These are phyloP conservation scores for Sclerotiophoma versabilis DNA, from an alignment of 2,329 filamentous ascomycete genomes.

Conservation along the genomic window DNA sequence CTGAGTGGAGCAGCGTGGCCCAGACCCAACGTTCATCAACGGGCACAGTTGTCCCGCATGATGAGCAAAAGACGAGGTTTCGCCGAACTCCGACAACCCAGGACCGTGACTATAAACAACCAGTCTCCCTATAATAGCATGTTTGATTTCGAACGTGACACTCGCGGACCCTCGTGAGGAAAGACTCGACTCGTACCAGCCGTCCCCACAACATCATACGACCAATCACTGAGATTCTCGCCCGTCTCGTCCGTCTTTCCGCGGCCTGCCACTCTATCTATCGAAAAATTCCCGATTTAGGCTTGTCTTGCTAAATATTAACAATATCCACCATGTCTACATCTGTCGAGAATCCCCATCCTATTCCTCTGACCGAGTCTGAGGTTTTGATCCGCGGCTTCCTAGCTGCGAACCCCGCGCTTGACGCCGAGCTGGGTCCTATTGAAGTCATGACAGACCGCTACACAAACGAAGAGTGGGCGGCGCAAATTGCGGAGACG, in stretches of 20 bases:
- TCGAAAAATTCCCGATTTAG: conserved; percentile 14
- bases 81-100: conserved; percentile 41
- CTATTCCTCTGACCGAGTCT: conserved; percentile 42
- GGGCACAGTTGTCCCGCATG: conserved; percentile 31
- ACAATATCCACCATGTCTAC: conserved; percentile 23
- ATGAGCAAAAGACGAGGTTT: conserved; percentile 35
- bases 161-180: conserved; percentile 5
- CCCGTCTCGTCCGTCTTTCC: conserved; percentile 10
- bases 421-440: conserved; percentile 37
- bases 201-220: conserved; percentile 19
- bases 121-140: conserved; percentile 1
- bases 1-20: conserved; percentile 27
- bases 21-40: conserved; percentile 28
- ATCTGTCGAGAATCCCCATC: conserved; percentile 26
- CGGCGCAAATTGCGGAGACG: conserved; percentile 49
- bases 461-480: conserved; percentile 57
- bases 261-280: conserved; percentile 13
- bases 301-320: conserved; percentile 11
- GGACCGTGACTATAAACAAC: conserved; percentile 28
- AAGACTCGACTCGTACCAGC: conserved; percentile 12
- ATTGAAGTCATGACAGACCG: conserved; percentile 50
- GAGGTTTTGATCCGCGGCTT: conserved; percentile 43
- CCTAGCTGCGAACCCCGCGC: conserved; percentile 42
- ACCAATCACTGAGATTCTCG: conserved; percentile 7
- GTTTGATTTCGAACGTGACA: not conserved